Base-by-base conservation (phyloP, 2,329 filamentous ascomycete genomes). In the Truncatella angustata region DNA sequence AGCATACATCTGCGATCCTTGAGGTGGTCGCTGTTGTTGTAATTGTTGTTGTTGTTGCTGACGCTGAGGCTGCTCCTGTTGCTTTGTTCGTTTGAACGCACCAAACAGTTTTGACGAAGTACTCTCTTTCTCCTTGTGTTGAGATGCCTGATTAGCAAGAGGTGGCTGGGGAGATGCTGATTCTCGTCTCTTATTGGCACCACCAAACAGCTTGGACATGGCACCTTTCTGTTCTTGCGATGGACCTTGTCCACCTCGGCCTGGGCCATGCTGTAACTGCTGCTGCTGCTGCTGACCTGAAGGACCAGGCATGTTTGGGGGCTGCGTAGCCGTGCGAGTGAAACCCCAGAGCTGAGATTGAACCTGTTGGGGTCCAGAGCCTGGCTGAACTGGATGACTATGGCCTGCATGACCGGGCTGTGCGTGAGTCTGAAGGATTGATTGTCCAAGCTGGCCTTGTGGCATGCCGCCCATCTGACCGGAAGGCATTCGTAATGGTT, bases 41-140 rank as follows among this genome's bases (percentile, higher is more conserved):
- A n/a, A 3, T 16, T 52, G 21, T 11, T 12, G 30, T 14, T 57
- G 54, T 44, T 62, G 55, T 3, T 53, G 50, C 28, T 59, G 57
- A 32, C 28, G 28, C n/a, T 52, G 21, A 30, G 20, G 30, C 18
- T 57, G 54, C 44, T 62, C 56, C 3, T 54, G 50, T 30, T 60
- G 57, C 44, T 62, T 67, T 3, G 57, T 57, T 26, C 65, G 59
- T 45, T 63, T 67, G 36, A 68, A 64, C 4, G 64, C 63, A 16
- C 59, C 55, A 3, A 66, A 52, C 11, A 68, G 52, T 50, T 63
- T 67, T 4, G 61, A 61, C 7, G 61, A 61, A 0, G 60, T 61
- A n/a, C 57, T 65, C 54, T 66, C 53, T 65, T 55, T 66, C 52
- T 36, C 58, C 58, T 12, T 57, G 46, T 18, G 55, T 28, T 44